Evolutionary conservation across 176 grass and related monocot genomes (phyloP), one percentile per base, ranked within the genome.

Genomic region (Aechmea fasciata): DNA sequence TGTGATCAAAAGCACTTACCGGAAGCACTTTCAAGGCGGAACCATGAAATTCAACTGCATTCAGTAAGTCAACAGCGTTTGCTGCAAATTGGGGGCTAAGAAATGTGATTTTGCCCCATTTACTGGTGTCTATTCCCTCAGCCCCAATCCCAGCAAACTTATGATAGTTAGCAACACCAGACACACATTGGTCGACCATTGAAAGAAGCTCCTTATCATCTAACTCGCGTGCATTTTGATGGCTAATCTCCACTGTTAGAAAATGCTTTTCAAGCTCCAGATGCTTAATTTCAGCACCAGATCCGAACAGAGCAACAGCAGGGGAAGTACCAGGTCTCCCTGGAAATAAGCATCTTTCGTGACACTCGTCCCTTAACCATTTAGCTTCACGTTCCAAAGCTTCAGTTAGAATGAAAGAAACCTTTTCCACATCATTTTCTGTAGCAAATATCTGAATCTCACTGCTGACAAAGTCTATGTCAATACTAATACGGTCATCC

Each of bases 271-370:
- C 89, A 66, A 97, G 88, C 76, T 97, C 93, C 20, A 92, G 83
- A 87, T 97, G 93, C 75, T 97, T 97, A 18, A 97, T 90, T 84
- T 92, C 85, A 85, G 86, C 93, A 78, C 93, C 89, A 17, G 93
- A 92, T 10, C 93, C 89, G 78, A 97, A 84, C 23, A 97, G 74
- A 53, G 81, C 89, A 75, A 87, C 15, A 23, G 78, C 19, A 63
- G 68, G 23, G 66, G 87, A 83, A 53, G 72, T 76, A 59, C 83
- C 78, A 22, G 70, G 66, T 72, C 83, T 71, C 23, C 78, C 69
- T 11, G 82, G 76, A 80, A 83, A 92, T 68, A 92, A 61, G 70
- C 66, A 80, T 84, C 73, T 85, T 79, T 97, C 89, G 0, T 77
- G 71, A 69, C 93, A 97, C 64, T 97, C 93, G 57, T 92, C 78